Base-by-base conservation (phyloP, 1,284 basidiomycete genomes). In the Cryptococcus sp. region DNA sequence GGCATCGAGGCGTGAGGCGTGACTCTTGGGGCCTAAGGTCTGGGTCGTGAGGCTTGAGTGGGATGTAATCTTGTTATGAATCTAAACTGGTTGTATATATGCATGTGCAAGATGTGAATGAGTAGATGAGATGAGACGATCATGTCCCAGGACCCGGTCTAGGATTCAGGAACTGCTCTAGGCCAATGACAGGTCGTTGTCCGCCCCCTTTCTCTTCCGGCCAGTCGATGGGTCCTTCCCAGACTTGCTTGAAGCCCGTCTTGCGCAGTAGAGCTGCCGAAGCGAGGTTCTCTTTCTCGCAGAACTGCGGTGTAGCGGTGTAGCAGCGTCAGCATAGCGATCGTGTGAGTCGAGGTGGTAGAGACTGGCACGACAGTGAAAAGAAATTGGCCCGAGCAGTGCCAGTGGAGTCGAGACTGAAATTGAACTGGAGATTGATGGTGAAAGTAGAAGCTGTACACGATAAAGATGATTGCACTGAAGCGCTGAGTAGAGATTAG, bases 241-340 rank as follows among this genome's bases (percentile, higher is more conserved):
- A 40, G 22, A 51, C 38, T 23, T 51, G 50, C 3, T 30, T 55
- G 49, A 59, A 59, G 15, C 49, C 53, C 3, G 39, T 16, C 38
- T 50, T 54, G n/a, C 30, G 23, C 15, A 59, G 19, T 17, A 54
- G 19, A 11, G 22, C 20, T 11, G 57, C 20, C 6, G 57, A 59
- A 15, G 57, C 47, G 16, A 48, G 42, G 23, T 59, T 59, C 16
- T 20, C 17, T 39, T 46, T n/a, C 41, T 58, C 57, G 52, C 50
- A 52, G 48, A 58, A 58, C 57, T 58, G 38, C 11, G 22, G 30
- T 35, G 30, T 35, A 35, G 30, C 30, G 10, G 13, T 10, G 30
- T 35, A 8, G 30, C 8, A 25, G 25, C 25, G 25, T 25, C 25
- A 25, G 25, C 25, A 25, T 25, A 25, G 25, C 25, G 41, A 42